Base-by-base conservation (phyloP, 2,329 filamentous ascomycete genomes). In the Fusarium sp. region DNA sequence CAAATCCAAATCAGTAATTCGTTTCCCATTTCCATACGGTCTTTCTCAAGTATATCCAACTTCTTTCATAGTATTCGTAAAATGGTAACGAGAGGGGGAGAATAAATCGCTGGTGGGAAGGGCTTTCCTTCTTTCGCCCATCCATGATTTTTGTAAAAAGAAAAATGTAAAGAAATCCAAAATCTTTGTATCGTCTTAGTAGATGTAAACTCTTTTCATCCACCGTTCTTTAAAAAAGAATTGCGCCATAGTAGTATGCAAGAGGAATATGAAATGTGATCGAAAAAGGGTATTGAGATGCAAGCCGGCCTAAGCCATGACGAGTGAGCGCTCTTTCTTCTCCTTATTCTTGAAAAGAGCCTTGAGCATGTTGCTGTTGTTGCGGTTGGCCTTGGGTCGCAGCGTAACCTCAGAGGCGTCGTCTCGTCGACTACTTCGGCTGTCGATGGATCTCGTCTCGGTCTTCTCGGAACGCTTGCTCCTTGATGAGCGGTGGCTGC, bases 271-370 rank as follows among this genome's bases (percentile, higher is more conserved):
- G 30, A 57, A 47, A 26, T 37, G 16, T 20, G 2, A 11, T 36
- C n/a, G 15, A 40, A 28, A 34, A 26, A 36, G 15, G 26, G 16
- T 44, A 56, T 56, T 36, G 36, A 45, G 28, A 8, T 57, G 40
- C 34, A 2, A 37, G 36, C 36, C 30, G 34, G 46, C 59, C 62
- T 74, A 78, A 26, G 75, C 77, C 36, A 76, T 57, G 42, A 78
- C 76, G 40, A 77, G 58, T 31, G 75, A 75, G 47, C 77, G 77
- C 57, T 80, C 79, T 37, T 71, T 75, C 62, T 82, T 82, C 76
- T 85, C 85, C 78, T 85, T 87, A 78, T 81, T 84, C 80, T 85
- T 86, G 74, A 89, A 88, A 59, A 89, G 68, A 4, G 82, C 78
- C 79, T 88, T 88, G 66, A 89, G 81, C 85, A 88, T 86, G 72